Base-by-base conservation (phyloP, 768 basidiomycete species). In the Rhizopogon salebrosus region DNA sequence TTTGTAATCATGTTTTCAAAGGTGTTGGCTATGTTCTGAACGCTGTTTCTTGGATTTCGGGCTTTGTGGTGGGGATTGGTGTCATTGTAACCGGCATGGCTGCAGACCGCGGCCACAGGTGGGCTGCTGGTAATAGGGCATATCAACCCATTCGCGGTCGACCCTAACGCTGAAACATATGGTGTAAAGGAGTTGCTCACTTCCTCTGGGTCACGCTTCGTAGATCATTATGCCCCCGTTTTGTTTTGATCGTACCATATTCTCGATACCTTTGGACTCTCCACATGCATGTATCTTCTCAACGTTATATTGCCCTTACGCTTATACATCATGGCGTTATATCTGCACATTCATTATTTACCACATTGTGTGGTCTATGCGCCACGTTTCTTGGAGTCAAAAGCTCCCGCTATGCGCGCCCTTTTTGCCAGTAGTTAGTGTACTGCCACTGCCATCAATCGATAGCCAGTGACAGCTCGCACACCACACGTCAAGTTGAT, bases 51-150 rank as follows among this genome's bases (percentile, higher is more conserved):
- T 91, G 89, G 89, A 60, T 82, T 20, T 58, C 71, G 16, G 80
- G 80, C 24, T 57, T 86, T 43, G 38, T 84, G 24, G 75, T 81
- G 26, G 74, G 76, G 0, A 52, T 70, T 23, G 82, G 75, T 0
- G 80, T 89, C 8, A 70, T 86, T 6, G 65, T 75, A 22, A 87
- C 85, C 1, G 89, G 89, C 3, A 65, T 82, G 2, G 73, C 78
- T 48, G 77, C 77, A 16, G 70, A 73, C 54, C 67, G 62, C 29
- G 77, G 53, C 20, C 72, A 85, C 56, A 71, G 69, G 52, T 91
- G 89, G 89, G 88, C 88, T 36, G 88, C 88, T 34, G 88, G 88
- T 41, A 84, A 85, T 58, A 76, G 87, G 52, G 79, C 80, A 11
- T 89, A 91, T 64, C 71, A 64, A 7, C 71, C 66, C 4, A 70